Percentiles rank a stretch among this genome's conserved stretches.
Conservation (phyloP, 2,329 filamentous ascomycete genomes). For the Claviceps fusiformis region DNA sequence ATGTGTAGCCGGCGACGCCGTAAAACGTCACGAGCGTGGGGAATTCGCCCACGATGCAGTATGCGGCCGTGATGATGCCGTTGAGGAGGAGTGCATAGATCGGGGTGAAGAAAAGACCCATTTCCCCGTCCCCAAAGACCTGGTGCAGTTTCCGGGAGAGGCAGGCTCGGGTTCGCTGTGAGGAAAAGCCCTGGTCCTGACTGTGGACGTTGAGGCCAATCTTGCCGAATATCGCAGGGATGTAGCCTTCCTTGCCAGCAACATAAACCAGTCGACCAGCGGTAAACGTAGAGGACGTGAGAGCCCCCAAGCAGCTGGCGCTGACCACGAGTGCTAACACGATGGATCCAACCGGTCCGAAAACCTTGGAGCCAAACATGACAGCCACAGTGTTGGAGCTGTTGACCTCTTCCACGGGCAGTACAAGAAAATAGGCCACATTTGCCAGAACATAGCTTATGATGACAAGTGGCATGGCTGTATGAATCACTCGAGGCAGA, state of each 20-base stretch:
- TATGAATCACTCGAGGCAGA: slow-evolving; percentile 88
- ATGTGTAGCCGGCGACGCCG: slow-evolving; percentile 90
- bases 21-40: slow-evolving; percentile 89
- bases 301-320: slow-evolving; percentile 82
- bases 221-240: slow-evolving; percentile 70
- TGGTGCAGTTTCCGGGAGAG: slow-evolving; percentile 43
- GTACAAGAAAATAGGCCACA: slow-evolving; percentile 83
- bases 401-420: slow-evolving; percentile 69
- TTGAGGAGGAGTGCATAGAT: slow-evolving; percentile 84
- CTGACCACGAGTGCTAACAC: slow-evolving; percentile 80
- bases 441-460: slow-evolving; percentile 83
- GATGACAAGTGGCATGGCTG: slow-evolving; percentile 90
- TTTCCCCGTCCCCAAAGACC: slow-evolving; percentile 62
- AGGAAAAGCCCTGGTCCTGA: slow-evolving; percentile 26
- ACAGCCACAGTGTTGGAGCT: slow-evolving; percentile 91
- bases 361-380: slow-evolving; percentile 79
- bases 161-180: slow-evolving; percentile 39
- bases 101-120: slow-evolving; percentile 83
- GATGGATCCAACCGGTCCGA: slow-evolving; percentile 70
- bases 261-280: slow-evolving; percentile 84
- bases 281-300: slow-evolving; percentile 92
- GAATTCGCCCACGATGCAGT: slow-evolving; percentile 82
- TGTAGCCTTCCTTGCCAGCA: slow-evolving; percentile 88
- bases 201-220: slow-evolving; percentile 49
- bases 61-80: slow-evolving; percentile 54